Evolutionary conservation across 768 basidiomycete genomes (phyloP).

Genomic region (Calocybe cyanea): DNA sequence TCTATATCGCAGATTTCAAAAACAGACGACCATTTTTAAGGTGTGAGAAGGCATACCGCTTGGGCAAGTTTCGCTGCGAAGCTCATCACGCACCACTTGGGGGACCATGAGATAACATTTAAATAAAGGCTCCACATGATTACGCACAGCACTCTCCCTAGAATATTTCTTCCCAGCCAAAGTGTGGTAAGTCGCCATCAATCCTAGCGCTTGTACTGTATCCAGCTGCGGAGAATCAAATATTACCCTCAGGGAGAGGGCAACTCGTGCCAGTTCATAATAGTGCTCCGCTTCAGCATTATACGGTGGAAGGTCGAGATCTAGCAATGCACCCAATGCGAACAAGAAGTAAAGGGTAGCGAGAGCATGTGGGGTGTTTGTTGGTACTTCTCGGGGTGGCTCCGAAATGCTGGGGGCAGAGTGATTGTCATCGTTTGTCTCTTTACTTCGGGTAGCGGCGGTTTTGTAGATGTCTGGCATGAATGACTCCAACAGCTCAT

Average conservation of each 20-base stretch:
- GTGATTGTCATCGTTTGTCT: slow-evolving; percentile 6
- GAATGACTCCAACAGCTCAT: slow-evolving; percentile 39
- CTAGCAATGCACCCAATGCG: slow-evolving; percentile 59
- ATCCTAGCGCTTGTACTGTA: slow-evolving; percentile 56
- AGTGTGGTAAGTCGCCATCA: slow-evolving; percentile 55
- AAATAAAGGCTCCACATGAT: no score
- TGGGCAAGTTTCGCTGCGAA: slow-evolving; percentile 59
- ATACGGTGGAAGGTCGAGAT: slow-evolving; percentile 46
- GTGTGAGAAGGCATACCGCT: slow-evolving; percentile 29
- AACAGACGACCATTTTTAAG: not conserved
- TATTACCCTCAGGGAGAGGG: slow-evolving; percentile 46
- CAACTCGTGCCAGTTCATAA: slow-evolving; percentile 53
- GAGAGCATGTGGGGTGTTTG: slow-evolving; percentile 41
- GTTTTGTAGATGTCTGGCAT: slow-evolving; percentile 37
- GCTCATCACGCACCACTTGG: slow-evolving; percentile 49
- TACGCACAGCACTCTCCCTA: slow-evolving; percentile 37
- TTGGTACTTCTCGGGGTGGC: not conserved
- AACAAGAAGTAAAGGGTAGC: slow-evolving; percentile 56
- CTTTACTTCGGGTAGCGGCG: slow-evolving; percentile 13
- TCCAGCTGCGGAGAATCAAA: slow-evolving; percentile 53
- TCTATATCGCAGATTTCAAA: slow-evolving; percentile 18
- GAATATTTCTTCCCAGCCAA: slow-evolving; percentile 50
- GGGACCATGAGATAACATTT: not conserved
- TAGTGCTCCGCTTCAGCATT: slow-evolving; percentile 59
- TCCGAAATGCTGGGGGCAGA: not conserved